A percentile compares a stretch with the other conserved stretches of the same genome.
Conservation (phyloP, 805 yeast genomes). For the Hanseniaspora occidentalis region DNA sequence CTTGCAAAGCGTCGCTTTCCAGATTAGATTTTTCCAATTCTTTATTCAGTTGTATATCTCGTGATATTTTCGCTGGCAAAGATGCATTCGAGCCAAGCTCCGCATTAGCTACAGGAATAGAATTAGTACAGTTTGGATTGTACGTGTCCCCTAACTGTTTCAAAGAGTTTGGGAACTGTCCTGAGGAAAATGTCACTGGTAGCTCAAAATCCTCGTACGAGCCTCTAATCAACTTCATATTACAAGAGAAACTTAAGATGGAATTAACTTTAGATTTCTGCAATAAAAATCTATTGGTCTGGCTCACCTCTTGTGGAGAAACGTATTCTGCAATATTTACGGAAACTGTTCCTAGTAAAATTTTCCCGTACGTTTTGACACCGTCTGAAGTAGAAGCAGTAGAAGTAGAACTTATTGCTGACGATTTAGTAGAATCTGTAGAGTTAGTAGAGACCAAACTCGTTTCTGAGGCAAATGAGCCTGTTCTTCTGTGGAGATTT, state of each 20-base stretch:
- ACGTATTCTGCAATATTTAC: conserved; percentile 66
- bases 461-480: not conserved
- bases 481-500: not conserved
- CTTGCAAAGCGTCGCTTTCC: too few relatives aligned
- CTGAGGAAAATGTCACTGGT: conserved; percentile 11
- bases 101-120: too few relatives aligned
- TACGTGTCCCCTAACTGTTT: not conserved
- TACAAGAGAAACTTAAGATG: conserved; percentile 51
- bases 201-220: conserved; percentile 20
- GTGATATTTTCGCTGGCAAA: too few relatives aligned
- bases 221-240: conserved; percentile 32
- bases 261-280: conserved; percentile 76
- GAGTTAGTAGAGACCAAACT: not conserved
- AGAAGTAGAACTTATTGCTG: conserved; percentile 1
- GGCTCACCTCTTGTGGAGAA: conserved; percentile 32
- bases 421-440: not conserved
- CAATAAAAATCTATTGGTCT: conserved; percentile 52
- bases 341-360: conserved; percentile 51
- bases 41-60: too few relatives aligned
- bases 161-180: conserved; percentile 15
- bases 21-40: too few relatives aligned
- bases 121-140: too few relatives aligned
- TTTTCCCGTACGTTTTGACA: conserved; percentile 24
- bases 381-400: conserved; percentile 10
- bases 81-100: too few relatives aligned